These are phyloP conservation scores for Candida nanaspora DNA, from an alignment of 805 yeast genomes.

Conservation along the genomic window DNA sequence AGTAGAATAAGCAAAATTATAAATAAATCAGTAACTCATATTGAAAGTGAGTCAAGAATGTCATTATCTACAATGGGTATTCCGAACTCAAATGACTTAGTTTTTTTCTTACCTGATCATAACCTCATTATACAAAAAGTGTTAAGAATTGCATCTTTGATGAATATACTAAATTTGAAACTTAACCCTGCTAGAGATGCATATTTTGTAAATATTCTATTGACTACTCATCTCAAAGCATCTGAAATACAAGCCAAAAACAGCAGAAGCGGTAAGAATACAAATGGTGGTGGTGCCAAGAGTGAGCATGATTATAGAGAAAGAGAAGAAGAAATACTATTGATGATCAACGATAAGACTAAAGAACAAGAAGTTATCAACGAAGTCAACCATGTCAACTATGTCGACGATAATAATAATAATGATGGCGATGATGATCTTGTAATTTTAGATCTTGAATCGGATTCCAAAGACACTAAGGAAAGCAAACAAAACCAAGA, in stretches of 20 bases:
- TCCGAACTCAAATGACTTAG: neutral
- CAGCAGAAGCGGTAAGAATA: neutral
- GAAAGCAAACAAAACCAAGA: too few relatives aligned
- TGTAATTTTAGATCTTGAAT: too few relatives aligned
- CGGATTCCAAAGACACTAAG: neutral
- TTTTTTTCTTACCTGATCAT: neutral
- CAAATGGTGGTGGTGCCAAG: too few relatives aligned
- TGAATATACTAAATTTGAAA: neutral
- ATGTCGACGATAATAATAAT: too few relatives aligned
- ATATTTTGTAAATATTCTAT: neutral
- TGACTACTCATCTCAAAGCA: neutral
- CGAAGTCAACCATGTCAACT: too few relatives aligned
- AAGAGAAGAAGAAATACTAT: too few relatives aligned
- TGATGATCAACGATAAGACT: too few relatives aligned
- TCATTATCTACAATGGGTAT: neutral
- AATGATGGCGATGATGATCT: too few relatives aligned
- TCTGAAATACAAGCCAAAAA: neutral
- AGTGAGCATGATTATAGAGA: too few relatives aligned
- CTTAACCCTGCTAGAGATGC: neutral
- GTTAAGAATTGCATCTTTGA: neutral
- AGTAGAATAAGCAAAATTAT: neutral
- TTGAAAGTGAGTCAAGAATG: neutral
- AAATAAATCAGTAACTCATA: neutral
- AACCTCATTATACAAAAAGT: neutral
- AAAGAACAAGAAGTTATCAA: too few relatives aligned